These are phyloP conservation scores for Candida albicans DNA, from an alignment of 1,139 yeast species.

Conservation along the genomic window DNA sequence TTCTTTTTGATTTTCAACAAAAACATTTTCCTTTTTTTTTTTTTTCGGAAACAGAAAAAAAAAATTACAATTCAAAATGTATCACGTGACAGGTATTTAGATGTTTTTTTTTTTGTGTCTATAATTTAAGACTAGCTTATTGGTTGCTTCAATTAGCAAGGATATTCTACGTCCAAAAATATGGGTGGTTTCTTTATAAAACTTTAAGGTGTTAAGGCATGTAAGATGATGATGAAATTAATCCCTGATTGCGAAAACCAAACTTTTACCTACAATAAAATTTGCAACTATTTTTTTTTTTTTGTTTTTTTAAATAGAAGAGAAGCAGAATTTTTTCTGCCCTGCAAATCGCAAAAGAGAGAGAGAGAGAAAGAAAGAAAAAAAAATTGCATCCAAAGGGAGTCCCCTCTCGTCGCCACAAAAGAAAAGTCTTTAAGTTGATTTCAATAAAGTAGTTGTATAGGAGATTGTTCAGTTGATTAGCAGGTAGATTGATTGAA, in stretches of 20 bases:
- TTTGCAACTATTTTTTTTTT: background rate
- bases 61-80: background rate
- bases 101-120: background rate
- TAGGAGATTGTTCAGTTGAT: too few species aligned
- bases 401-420: too few species aligned
- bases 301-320: too few species aligned
- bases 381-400: background rate
- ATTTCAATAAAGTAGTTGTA: too few species aligned
- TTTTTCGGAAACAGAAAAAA: too few species aligned
- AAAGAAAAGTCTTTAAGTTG: too few species aligned
- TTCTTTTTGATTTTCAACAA: slow-evolving; percentile 1
- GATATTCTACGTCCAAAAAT: too few species aligned
- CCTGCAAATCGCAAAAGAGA: background rate
- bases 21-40: slow-evolving; percentile 3
- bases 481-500: too few species aligned
- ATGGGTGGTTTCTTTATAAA: too few species aligned
- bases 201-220: too few species aligned
- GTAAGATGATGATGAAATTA: too few species aligned
- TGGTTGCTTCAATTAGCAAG: background rate
- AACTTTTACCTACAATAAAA: background rate
- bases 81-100: background rate
- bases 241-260: too few species aligned
- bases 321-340: background rate
- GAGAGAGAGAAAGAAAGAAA: background rate
- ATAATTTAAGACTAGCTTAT: background rate